Evolutionary conservation across 148 eudicot species (phyloP), one percentile per base, ranked within the genome.

Genomic region (Camellia japonica): DNA sequence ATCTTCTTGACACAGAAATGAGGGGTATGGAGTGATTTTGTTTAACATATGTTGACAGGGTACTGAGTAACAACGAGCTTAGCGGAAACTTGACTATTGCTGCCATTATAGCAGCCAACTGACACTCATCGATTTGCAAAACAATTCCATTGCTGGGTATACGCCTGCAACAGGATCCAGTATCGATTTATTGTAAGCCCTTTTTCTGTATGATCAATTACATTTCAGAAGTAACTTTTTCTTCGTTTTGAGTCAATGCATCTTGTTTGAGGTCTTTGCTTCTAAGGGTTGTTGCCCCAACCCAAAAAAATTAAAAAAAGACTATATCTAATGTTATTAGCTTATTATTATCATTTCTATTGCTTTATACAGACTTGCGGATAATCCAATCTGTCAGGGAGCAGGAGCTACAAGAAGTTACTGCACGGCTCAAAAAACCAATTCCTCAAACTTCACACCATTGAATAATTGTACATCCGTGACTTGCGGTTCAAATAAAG

Each of bases 1-100:
- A 4, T 74, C 51, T 30, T 42, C 51, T 19, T 66, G 47, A 67
- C 43, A 78, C n/a, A 67, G 74, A 68, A 18, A 7, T 51, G 43
- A 58, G 5, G 44, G 55, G 46, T 62, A 51, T 70, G 44, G 38
- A 6, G 20, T 47, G 61, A n/a, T 23, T 43, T 62, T 49, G 59
- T 49, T 77, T 56, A 69, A 42, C 41, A 71, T 72, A 54, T 80
- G 58, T 43, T 76, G 15, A 74, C 85, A 93, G 97, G 84, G 83
- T 83, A 54, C 86, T 93, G 19, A 82, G 86, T 73, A 87, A 93
- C 80, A 93, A 93, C 80, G 78, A 86, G 18, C 89, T 91, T 51
- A 87, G 61, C 66, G 97, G 93, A 71, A 84, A 78, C 73, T 81
- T 93, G 80, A 78, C 88, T 75, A 51, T 93, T 79, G 85, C 91